phyloP scores from a whole-genome alignment of 768 basidiomycete genomes.

The Termitomyces sp. region DNA sequence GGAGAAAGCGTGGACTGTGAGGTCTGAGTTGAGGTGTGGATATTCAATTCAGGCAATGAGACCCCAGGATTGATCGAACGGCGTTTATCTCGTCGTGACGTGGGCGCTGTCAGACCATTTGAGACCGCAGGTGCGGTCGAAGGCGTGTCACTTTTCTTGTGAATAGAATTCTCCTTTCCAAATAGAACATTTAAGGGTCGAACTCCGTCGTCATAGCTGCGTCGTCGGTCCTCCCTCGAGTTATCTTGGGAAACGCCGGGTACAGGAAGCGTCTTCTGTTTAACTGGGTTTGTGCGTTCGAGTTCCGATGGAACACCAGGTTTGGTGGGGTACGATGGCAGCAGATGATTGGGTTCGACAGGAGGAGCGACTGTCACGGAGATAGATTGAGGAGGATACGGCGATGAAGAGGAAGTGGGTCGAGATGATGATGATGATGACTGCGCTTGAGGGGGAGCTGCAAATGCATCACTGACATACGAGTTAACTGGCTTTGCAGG shows the following conservation, averaged over 20 bases:
- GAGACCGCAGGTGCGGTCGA: conserved; percentile 14
- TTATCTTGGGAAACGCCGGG: conserved; percentile 20
- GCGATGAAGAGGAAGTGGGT: conserved; percentile 9
- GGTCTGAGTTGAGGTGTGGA: conserved; percentile 16
- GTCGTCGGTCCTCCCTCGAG: conserved; percentile 27
- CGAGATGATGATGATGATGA: conserved; percentile 14
- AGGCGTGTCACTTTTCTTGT: conserved; percentile 14
- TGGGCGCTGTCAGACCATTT: conserved; percentile 30
- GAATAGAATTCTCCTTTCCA: conserved; percentile 20
- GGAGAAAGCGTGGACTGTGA: conserved; percentile 28
- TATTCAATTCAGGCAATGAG: conserved; percentile 29
- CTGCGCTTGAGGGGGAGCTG: conserved; percentile 18
- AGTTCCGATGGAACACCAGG: conserved; percentile 11
- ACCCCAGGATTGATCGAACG: conserved; percentile 49
- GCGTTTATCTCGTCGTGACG: conserved; percentile 39
- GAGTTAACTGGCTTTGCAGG: conserved; percentile 26
- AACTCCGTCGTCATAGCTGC: conserved; percentile 43
- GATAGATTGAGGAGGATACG: conserved; percentile 27
- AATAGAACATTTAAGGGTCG: conserved; percentile 38
- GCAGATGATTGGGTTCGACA: conserved; percentile 15
- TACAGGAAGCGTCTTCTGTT: conserved; percentile 40
- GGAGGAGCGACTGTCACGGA: conserved; percentile 44
- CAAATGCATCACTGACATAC: conserved; percentile 36
- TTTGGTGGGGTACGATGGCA: conserved; percentile 16
- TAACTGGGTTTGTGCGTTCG: conserved; percentile 21